These are phyloP conservation scores for Cicer judaicum DNA, from an alignment of 306 rosid genomes.

Conservation along the genomic window DNA sequence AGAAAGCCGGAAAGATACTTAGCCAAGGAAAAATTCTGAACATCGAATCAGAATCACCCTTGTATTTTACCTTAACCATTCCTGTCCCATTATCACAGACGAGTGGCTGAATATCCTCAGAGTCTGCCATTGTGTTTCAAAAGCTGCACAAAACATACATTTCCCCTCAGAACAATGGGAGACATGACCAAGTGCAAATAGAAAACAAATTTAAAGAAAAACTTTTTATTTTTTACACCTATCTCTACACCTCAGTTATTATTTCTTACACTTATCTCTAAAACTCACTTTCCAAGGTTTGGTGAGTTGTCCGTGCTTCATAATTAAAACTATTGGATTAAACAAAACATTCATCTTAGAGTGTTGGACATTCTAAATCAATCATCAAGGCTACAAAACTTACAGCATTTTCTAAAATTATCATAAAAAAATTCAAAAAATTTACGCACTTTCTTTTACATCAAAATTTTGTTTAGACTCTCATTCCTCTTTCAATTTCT, in stretches of 20 bases:
- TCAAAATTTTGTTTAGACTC: too few relatives aligned
- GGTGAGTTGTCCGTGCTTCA: too few relatives aligned
- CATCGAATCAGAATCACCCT: not conserved
- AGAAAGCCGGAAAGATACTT: conserved; percentile 2
- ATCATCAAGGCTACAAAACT: too few relatives aligned
- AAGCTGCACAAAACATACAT: conserved; percentile 41
- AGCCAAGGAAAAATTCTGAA: not conserved
- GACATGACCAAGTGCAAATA: not conserved
- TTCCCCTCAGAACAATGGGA: conserved; percentile 27
- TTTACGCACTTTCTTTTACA: too few relatives aligned
- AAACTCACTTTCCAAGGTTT: not conserved
- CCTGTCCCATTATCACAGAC: conserved; percentile 94
- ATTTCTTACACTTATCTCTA: not conserved
- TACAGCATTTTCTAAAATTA: too few relatives aligned
- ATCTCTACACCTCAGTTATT: not conserved
- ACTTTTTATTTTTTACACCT: not conserved
- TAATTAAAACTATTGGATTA: too few relatives aligned
- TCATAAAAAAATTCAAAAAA: too few relatives aligned
- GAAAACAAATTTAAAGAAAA: not conserved
- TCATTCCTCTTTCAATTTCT: too few relatives aligned
- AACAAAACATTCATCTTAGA: too few relatives aligned
- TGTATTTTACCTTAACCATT: conserved; percentile 76
- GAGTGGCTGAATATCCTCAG: conserved; percentile 92
- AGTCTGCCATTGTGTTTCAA: conserved; percentile 70
- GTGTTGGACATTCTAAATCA: too few relatives aligned